A percentile compares a stretch with the other conserved stretches of the same genome.
phyloP scores from a whole-genome alignment of 1,284 basidiomycete species.

The Salmacisia buchloeana region DNA sequence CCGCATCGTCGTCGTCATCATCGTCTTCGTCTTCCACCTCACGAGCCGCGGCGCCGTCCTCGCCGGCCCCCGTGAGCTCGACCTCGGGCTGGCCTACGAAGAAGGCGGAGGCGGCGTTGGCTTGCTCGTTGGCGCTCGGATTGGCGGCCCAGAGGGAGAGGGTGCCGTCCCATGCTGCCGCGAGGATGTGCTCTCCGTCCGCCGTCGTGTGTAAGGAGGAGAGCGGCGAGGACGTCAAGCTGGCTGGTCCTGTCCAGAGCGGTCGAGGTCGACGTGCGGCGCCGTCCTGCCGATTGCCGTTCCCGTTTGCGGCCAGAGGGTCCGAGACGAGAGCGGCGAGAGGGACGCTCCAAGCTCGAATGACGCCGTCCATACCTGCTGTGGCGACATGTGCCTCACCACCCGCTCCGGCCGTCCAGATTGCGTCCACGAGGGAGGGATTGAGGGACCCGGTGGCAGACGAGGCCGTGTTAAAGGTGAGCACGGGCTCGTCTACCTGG shows the following conservation, averaged over 20 bases:
- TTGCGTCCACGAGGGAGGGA: conserved; percentile 65
- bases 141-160: conserved; percentile 38
- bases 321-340: not conserved
- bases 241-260: conserved; percentile 8
- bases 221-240: not conserved
- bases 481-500: conserved; percentile 21
- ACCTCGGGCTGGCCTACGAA: conserved; percentile 4
- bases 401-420: conserved; percentile 54
- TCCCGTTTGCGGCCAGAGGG: not conserved
- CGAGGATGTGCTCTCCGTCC: conserved; percentile 18
- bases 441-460: conserved; percentile 30
- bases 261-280: not conserved
- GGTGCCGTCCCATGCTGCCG: conserved; percentile 42
- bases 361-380: conserved; percentile 74
- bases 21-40: conserved; percentile 11
- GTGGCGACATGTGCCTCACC: conserved; percentile 57
- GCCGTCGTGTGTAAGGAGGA: not conserved
- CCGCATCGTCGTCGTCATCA: conserved; percentile 22
- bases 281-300: not conserved
- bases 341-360: conserved; percentile 35
- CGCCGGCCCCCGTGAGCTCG: conserved; percentile 3
- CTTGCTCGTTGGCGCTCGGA: not conserved
- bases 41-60: conserved; percentile 10
- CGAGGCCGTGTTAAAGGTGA: conserved; percentile 17
- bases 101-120: not conserved